Percentiles rank a stretch among this genome's conserved stretches.
These are phyloP conservation scores for Gracilaria caudata DNA, from an alignment of 23 red algal species.

Conservation along the genomic window DNA sequence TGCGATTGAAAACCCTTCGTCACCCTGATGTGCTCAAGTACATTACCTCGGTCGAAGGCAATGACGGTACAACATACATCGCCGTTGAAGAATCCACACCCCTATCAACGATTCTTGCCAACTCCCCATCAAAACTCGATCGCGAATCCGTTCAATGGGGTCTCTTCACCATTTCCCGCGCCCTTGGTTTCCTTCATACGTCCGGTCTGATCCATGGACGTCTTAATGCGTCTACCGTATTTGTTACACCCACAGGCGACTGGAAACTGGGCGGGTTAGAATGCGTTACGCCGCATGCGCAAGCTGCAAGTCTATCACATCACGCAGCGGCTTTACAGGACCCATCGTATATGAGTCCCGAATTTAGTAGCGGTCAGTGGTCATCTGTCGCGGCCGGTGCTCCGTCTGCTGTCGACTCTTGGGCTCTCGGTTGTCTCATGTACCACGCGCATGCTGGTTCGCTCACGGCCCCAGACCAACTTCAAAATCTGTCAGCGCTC, in stretches of 20 bases:
- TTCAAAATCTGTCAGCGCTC: slow-evolving; percentile 64
- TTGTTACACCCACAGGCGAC: slow-evolving; percentile 91
- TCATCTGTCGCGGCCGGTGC: slow-evolving; percentile 53
- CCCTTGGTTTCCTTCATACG: slow-evolving; percentile 90
- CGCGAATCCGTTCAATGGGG: slow-evolving; percentile 88
- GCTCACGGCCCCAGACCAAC: slow-evolving; percentile 76
- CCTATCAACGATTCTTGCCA: slow-evolving; percentile 56
- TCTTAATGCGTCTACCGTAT: slow-evolving; percentile 79
- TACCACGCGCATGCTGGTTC: slow-evolving; percentile 82
- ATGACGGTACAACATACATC: slow-evolving; percentile 76
- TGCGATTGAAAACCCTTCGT: slow-evolving; percentile 80
- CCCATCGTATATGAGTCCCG: slow-evolving; percentile 76
- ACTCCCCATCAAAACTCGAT: slow-evolving; percentile 41
- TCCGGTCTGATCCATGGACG: slow-evolving; percentile 86
- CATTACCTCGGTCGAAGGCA: slow-evolving; percentile 65
- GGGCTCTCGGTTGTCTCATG: slow-evolving; percentile 97
- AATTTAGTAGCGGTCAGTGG: slow-evolving; percentile 68
- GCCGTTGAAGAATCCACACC: slow-evolving; percentile 92
- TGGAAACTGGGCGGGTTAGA: slow-evolving; percentile 97
- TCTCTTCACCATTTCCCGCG: slow-evolving; percentile 81
- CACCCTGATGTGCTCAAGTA: slow-evolving; percentile 95
- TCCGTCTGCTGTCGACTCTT: slow-evolving; percentile 81
- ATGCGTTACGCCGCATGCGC: slow-evolving; percentile 64
- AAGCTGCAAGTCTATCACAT: slow-evolving; percentile 38
- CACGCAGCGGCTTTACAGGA: slow-evolving; percentile 61